phyloP scores from a whole-genome alignment of 768 basidiomycete genomes.

The Mycena polygramma region DNA sequence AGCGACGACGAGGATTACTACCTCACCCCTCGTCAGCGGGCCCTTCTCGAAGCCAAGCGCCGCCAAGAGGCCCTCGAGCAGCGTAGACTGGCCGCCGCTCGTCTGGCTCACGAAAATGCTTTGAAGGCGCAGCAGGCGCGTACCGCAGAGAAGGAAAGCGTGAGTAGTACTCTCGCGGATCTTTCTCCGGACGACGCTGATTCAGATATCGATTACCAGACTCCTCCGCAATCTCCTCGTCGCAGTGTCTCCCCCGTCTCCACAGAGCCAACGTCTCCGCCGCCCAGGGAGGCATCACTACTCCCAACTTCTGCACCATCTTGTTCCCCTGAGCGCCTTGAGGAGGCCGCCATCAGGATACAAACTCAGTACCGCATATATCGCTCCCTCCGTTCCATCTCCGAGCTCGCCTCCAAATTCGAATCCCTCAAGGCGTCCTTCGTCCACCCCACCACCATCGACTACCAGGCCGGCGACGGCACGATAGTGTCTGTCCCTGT shows the following conservation, averaged over 20 bases:
- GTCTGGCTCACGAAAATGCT: conserved; percentile 30
- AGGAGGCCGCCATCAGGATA: conserved; percentile 61
- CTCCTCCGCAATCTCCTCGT: conserved; percentile 14
- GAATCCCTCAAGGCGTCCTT: conserved; percentile 57
- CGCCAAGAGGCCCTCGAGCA: conserved; percentile 47
- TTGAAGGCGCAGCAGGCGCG: conserved; percentile 33
- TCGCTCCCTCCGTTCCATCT: conserved; percentile 56
- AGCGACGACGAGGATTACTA: conserved; percentile 45
- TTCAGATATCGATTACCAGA: conserved; percentile 11
- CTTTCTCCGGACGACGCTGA: conserved; percentile 15
- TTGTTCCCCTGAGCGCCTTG: conserved; percentile 47
- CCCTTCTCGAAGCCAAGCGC: conserved; percentile 49
- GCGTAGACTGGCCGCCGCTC: conserved; percentile 40
- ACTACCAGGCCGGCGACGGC: conserved; percentile 57
- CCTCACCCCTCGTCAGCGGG: conserved; percentile 46
- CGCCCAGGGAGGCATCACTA: conserved; percentile 8
- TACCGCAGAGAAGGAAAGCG: conserved; percentile 21
- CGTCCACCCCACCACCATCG: conserved; percentile 58
- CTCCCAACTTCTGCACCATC: conserved; percentile 33
- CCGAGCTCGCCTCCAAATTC: conserved; percentile 58
- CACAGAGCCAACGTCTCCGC: conserved; percentile 21
- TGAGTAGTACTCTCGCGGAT: conserved; percentile 21
- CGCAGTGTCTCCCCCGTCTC: conserved; percentile 34
- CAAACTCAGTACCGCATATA: conserved; percentile 62
- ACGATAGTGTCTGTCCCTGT: conserved; percentile 46